Base-by-base conservation (phyloP, 2,329 filamentous ascomycete genomes). In the Xylariaceae sp. region DNA sequence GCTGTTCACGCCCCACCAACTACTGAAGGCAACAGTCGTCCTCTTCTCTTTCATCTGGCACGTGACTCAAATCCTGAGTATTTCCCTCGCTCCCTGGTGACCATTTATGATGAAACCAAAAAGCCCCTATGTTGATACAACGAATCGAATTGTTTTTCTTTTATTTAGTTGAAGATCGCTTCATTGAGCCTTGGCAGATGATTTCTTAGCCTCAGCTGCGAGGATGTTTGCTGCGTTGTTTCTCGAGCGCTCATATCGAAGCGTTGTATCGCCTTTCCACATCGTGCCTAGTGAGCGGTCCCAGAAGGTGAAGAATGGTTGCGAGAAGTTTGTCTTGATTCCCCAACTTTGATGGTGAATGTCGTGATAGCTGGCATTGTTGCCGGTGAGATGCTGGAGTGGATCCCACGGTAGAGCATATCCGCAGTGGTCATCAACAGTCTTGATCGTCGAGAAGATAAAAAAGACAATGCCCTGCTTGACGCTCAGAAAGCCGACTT, bases 301-400 rank as follows among this genome's bases (percentile, higher is more conserved):
- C 90, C 94, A 97, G 72, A 96, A 90, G 42, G 88, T 96, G 72
- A 97, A 96, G 73, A 91, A 95, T 3, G 89, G 89, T 70, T 95
- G 89, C 5, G 85, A 87, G 68, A 90, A 95, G 72, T 95, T 95
- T 57, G 86, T 88, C 80, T 97, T 99, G 78, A 99, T 96, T 49
- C 94, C 94, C 91, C 92, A 97, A 70, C 89, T 95, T 72, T 99
- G 94, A 72, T 99, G 94, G 71, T 99, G 94, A 51, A 99, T 92
- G 65, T 99, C 94, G 66, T 99, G 94, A 70, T 97, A 99, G 33
- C 85, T 86, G 22, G 94, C 92, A 61, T 97, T 96, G 76, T 99
- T 97, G 67, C 87, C 87, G 40, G 91, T 95, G 53, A 97, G 78
- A 65, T 87, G 85, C 76, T 96, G 91, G 47, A 97, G 76, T 2